Evolutionary conservation across 805 yeast species (phyloP), one percentile per base, ranked within the genome.

Genomic region (Myxozyma sirexii): DNA sequence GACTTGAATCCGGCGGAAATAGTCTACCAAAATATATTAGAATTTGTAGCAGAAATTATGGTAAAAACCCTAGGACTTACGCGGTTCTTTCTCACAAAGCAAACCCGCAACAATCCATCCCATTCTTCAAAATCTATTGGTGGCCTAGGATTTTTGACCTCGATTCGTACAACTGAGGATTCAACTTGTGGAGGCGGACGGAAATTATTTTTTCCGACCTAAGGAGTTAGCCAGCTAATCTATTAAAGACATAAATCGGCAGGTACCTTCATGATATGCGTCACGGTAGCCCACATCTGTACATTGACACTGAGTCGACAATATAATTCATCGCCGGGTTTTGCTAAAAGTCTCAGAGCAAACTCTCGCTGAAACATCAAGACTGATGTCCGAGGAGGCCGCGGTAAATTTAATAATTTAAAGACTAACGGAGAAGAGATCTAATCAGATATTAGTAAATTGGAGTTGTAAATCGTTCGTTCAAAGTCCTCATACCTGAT

Each of bases 201-300:
- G 79, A 94, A 94, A 71, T 94, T 94, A 72, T 94, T 94, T 72
- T 85, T 88, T 24, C 98, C 98, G 31, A 94, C 99, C 65, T 61
- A 43, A 38, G 21, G 19, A n/a, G n/a, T 38, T 24, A 31, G 23
- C n/a, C 29, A 43, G n/a, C 31, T 2, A 29, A 8, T 19, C 42
- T 29, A 23, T 12, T 19, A 27, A 12, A 12, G 29, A 13, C 21
- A 4, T 15, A 23, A 23, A 15, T 4, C 10, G 5, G 27, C 7
- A 17, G 37, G 1, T 39, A 59, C 65, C 75, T 94, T 94, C 99
- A 94, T 94, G 55, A 94, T 89, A 73, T 94, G 99, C 6, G 96
- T 91, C 15, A 94, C 97, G 66, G 90, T 90, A n/a, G 97, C 97
- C 97, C 98, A 94, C 98, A 94, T 93, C 72, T 94, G 99, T 1